phyloP scores from a whole-genome alignment of 495 filamentous ascomycete genomes.

The Trichoderma erinaceum region DNA sequence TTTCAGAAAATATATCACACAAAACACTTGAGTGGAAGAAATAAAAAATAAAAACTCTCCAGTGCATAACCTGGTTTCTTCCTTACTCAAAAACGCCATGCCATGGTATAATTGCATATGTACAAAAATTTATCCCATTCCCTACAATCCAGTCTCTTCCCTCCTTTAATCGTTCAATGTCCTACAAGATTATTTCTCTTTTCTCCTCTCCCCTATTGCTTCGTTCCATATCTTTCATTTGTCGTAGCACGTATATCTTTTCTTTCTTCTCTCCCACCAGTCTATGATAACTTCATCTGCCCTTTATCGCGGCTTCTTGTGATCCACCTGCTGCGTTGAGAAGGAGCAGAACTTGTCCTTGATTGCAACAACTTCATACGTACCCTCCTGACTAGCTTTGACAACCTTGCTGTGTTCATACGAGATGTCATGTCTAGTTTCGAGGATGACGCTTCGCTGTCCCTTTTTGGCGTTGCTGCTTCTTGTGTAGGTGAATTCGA shows the following conservation, averaged over 20 bases:
- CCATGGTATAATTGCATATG: slow-evolving; percentile 17
- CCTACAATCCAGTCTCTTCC: slow-evolving; percentile 1
- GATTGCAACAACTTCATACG: slow-evolving; percentile 93
- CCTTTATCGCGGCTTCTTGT: slow-evolving; percentile 34
- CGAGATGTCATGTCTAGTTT: slow-evolving; percentile 80
- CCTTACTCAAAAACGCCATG: slow-evolving; percentile 18
- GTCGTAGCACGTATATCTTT: slow-evolving; percentile 1
- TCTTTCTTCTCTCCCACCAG: not conserved
- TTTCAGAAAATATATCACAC: not conserved
- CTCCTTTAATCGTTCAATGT: not conserved
- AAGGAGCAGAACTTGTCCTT: slow-evolving; percentile 87
- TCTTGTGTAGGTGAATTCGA: slow-evolving; percentile 94
- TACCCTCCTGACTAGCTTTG: slow-evolving; percentile 82
- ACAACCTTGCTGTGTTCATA: slow-evolving; percentile 74
- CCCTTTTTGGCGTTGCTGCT: slow-evolving; percentile 76
- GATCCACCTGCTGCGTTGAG: slow-evolving; percentile 54
- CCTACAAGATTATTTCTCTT: not conserved
- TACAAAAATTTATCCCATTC: not conserved
- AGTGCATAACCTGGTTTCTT: slow-evolving; percentile 1
- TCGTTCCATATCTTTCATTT: slow-evolving; percentile 5
- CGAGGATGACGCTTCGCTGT: slow-evolving; percentile 68
- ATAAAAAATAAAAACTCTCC: not conserved
- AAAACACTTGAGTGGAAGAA: not conserved
- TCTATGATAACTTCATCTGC: not conserved
- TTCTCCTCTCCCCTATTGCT: not conserved